Conservation (phyloP, 148 eudicot genomes). For the Suaeda aralocaspica region DNA sequence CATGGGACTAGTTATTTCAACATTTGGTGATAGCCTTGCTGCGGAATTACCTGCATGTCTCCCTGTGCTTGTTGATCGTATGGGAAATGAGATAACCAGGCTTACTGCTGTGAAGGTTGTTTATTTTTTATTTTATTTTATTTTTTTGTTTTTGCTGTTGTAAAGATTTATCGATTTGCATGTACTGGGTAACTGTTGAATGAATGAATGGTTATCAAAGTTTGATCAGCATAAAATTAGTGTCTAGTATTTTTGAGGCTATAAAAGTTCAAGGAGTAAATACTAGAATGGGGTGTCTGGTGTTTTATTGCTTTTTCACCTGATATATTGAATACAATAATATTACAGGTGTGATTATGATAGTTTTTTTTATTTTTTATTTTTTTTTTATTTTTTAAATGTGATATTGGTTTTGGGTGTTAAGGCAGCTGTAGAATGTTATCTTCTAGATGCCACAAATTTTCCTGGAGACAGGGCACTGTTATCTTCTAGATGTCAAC, state of each 20-base stretch:
- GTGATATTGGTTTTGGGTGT: neutral
- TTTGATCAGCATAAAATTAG: neutral
- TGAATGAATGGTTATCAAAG: neutral
- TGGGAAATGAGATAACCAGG: slow-evolving; percentile 98
- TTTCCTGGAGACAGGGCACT: neutral
- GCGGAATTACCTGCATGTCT: slow-evolving; percentile 77
- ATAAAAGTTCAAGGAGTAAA: neutral
- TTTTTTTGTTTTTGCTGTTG: neutral
- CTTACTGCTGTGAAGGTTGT: slow-evolving; percentile 97
- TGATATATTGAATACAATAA: too few relatives aligned
- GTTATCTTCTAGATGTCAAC: too few relatives aligned
- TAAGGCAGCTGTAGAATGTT: neutral
- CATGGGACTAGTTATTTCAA: slow-evolving; percentile 92
- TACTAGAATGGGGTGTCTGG: neutral
- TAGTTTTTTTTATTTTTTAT: too few relatives aligned
- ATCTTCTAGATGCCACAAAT: neutral
- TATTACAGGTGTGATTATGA: too few relatives aligned
- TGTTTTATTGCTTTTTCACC: neutral
- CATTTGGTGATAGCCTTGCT: slow-evolving; percentile 85
- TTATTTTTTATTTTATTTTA: slow-evolving; percentile 29
- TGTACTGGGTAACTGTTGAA: neutral
- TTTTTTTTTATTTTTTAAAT: neutral
- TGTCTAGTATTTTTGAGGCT: neutral
- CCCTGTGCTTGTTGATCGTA: slow-evolving; percentile 96
- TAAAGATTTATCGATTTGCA: neutral